Percentiles rank a stretch among this genome's conserved stretches.
These are phyloP conservation scores for Scytalidium sp. DNA, from an alignment of 2,329 filamentous ascomycete genomes.

Conservation along the genomic window DNA sequence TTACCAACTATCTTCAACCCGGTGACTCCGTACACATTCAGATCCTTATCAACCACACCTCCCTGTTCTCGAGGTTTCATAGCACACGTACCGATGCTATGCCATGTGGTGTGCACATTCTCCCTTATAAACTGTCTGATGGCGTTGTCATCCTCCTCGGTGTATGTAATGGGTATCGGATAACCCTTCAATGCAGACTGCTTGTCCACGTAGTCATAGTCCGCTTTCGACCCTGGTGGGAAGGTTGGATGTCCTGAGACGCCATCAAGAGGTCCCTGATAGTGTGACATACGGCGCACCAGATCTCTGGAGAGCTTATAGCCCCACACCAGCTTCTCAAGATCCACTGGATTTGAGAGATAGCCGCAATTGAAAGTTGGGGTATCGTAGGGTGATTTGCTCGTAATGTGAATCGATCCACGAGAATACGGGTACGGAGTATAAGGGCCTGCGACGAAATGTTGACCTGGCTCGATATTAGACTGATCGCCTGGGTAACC, in stretches of 20 bases:
- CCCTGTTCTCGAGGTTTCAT: constrained; percentile 11
- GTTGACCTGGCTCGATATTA: not conserved
- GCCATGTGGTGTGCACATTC: not conserved
- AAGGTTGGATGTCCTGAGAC: not conserved
- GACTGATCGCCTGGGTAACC: not conserved
- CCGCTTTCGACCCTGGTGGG: not conserved
- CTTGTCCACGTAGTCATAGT: not conserved
- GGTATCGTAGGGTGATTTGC: not conserved
- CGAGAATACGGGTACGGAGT: not conserved
- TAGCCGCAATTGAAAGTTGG: not conserved
- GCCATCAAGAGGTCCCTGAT: not conserved
- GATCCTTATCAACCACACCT: constrained; percentile 13
- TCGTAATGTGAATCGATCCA: not conserved
- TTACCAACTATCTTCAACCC: constrained; percentile 4
- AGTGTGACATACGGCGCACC: not conserved
- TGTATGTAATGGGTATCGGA: not conserved
- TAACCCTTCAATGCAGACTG: not conserved
- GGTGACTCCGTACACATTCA: constrained; percentile 13
- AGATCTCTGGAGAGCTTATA: not conserved
- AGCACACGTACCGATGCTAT: constrained; percentile 19
- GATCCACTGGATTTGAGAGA: not conserved
- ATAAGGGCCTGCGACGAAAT: not conserved
- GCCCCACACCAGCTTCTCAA: not conserved
- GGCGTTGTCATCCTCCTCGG: not conserved
- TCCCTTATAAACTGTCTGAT: not conserved